A percentile compares a stretch with the other conserved stretches of the same genome.
These are phyloP conservation scores for Crucibulum laeve DNA, from an alignment of 768 basidiomycete species.

Conservation along the genomic window DNA sequence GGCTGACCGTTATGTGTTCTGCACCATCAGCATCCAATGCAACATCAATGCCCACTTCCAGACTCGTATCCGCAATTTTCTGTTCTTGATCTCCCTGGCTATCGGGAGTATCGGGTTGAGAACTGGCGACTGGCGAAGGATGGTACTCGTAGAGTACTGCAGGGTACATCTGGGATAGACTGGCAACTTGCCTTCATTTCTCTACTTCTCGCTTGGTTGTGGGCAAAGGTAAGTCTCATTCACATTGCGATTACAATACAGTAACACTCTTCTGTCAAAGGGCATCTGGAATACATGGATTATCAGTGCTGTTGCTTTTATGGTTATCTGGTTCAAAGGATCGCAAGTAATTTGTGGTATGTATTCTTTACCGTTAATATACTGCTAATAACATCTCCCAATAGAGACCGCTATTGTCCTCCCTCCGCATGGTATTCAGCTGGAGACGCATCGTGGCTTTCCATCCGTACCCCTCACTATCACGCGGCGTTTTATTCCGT, in stretches of 20 bases:
- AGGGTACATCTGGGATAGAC: neutral
- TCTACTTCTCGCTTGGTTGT: neutral
- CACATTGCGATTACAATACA: too few species aligned
- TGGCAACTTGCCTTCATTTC: neutral
- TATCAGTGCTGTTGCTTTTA: neutral
- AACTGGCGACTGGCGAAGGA: constrained; percentile 39
- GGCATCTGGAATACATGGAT: too few species aligned
- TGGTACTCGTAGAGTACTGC: constrained; percentile 26
- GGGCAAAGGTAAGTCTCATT: too few species aligned
- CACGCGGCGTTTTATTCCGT: constrained; percentile 57
- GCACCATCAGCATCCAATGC: constrained; percentile 8
- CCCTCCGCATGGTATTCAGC: constrained; percentile 66
- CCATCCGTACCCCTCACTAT: constrained; percentile 30
- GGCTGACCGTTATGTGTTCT: neutral
- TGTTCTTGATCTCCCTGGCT: constrained; percentile 39
- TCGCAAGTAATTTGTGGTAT: constrained; percentile 14
- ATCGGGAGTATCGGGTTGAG: constrained; percentile 58
- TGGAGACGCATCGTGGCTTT: constrained; percentile 66
- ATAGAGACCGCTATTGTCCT: constrained; percentile 69
- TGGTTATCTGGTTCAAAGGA: neutral
- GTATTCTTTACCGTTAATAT: neutral
- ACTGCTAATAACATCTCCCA: constrained; percentile 7
- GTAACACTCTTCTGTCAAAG: too few species aligned
- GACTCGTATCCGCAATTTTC: constrained; percentile 46
- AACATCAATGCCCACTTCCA: constrained; percentile 22